Evolutionary conservation across 75 land plant species (phyloP).

Genomic region (Larix kaempferi): DNA sequence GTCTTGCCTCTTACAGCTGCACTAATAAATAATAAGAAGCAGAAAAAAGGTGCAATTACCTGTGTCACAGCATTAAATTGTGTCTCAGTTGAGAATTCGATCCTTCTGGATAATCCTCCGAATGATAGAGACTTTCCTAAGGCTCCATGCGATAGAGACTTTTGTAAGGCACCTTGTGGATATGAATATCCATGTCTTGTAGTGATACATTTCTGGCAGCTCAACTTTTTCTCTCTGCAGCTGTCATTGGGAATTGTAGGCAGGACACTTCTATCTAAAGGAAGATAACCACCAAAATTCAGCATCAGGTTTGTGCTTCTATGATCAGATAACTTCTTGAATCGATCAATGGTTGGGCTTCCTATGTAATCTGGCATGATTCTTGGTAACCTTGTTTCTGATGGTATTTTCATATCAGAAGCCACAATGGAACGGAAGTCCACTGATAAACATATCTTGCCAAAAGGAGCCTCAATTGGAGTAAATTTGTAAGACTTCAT

Average conservation of each 20-base stretch:
- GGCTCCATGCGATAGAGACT: too few relatives aligned
- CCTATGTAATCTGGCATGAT: conserved; percentile 1
- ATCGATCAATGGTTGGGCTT: not conserved
- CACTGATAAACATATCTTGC: conserved; percentile 8
- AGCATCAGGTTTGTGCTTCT: conserved; percentile 4
- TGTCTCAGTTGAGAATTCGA: not conserved
- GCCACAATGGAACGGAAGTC: conserved; percentile 2
- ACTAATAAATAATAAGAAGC: not conserved
- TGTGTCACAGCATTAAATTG: not conserved
- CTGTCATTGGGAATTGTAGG: not conserved
- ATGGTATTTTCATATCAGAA: conserved; percentile 4
- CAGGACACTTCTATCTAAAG: not conserved
- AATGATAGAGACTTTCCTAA: not conserved
- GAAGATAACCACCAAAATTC: conserved; percentile 11
- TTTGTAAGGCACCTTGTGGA: conserved; percentile 2
- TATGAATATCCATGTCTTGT: not conserved
- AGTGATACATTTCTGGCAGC: not conserved
- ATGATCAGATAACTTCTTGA: not conserved
- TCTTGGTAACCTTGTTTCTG: not conserved
- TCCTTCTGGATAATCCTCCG: not conserved
- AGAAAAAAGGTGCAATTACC: not conserved
- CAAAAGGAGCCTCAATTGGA: not conserved
- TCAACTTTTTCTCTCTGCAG: not conserved
- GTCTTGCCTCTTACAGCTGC: not conserved
- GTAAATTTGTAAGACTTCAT: conserved; percentile 12